phyloP scores from a whole-genome alignment of 164 flowering plant species.

The Annona cherimola region DNA sequence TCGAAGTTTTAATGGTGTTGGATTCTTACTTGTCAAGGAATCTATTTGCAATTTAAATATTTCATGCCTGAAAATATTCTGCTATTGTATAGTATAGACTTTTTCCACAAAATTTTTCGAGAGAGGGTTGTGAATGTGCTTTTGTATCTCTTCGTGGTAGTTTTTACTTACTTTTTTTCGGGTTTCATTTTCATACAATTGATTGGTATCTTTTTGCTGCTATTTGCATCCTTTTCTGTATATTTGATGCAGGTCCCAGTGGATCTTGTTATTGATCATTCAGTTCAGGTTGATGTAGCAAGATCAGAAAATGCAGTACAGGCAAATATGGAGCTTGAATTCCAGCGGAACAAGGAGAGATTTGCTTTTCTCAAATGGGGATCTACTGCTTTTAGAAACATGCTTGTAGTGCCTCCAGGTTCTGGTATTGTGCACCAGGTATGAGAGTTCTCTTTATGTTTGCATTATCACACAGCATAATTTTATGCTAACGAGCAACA shows the following conservation, averaged over 20 bases:
- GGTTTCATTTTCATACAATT: not conserved
- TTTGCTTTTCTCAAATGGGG: conserved; percentile 92
- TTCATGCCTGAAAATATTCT: not conserved
- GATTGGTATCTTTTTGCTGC: not conserved
- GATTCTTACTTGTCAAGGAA: not conserved
- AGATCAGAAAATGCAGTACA: conserved; percentile 76
- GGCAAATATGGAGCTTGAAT: conserved; percentile 77
- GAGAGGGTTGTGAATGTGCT: not conserved
- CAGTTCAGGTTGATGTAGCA: conserved; percentile 81
- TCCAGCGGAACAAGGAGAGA: conserved; percentile 70
- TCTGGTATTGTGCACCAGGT: conserved; percentile 95
- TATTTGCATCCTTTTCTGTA: not conserved
- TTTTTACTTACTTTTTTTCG: not conserved
- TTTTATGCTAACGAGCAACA: not conserved
- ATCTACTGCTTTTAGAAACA: conserved; percentile 67
- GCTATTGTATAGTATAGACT: not conserved
- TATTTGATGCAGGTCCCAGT: conserved; percentile 64
- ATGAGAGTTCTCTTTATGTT: conserved; percentile 1
- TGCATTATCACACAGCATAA: not conserved
- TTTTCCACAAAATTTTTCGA: not conserved
- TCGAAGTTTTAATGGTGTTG: not conserved
- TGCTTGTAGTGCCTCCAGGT: conserved; percentile 94
- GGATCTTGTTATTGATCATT: conserved; percentile 91
- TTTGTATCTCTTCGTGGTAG: not conserved
- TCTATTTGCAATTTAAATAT: not conserved